Evolutionary conservation across 257 asterid species (phyloP).

Genomic region (Salvia miltiorrhiza): DNA sequence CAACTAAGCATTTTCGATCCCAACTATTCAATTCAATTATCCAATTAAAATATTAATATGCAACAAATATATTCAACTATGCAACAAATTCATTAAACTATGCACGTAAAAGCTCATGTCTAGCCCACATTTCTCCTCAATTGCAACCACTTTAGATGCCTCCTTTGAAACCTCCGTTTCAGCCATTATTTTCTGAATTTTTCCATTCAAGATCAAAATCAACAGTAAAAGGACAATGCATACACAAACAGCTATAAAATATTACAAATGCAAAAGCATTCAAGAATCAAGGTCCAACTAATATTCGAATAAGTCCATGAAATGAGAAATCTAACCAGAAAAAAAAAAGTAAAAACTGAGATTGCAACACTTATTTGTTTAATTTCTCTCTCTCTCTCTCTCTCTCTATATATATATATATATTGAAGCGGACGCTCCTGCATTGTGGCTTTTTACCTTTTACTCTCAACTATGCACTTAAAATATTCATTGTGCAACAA

Average conservation of each 20-base stretch:
- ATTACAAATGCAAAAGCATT: slow-evolving; percentile 2
- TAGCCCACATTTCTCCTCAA: slow-evolving; percentile 33
- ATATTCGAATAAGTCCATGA: background rate
- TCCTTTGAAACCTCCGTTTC: slow-evolving; percentile 34
- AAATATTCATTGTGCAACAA: too few species aligned
- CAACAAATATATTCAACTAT: too few species aligned
- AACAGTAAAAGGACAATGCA: slow-evolving; percentile 21
- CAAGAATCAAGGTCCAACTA: slow-evolving; percentile 14
- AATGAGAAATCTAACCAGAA: slow-evolving; percentile 5
- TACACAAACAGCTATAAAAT: slow-evolving; percentile 1
- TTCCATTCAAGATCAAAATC: slow-evolving; percentile 16
- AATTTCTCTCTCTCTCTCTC: background rate
- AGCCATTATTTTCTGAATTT: slow-evolving; percentile 34
- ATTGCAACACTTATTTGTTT: slow-evolving; percentile 7
- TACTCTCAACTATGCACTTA: too few species aligned
- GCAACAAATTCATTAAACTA: too few species aligned
- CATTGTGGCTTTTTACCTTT: slow-evolving; percentile 7
- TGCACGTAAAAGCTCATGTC: slow-evolving; percentile 30
- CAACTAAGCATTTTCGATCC: too few species aligned
- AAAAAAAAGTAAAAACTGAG: background rate
- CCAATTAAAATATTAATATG: too few species aligned
- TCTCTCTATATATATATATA: too few species aligned
- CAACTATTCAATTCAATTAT: too few species aligned
- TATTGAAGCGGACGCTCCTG: background rate
- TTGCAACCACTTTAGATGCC: slow-evolving; percentile 25